Evolutionary conservation across 805 yeast genomes (phyloP), one percentile per base, ranked within the genome.

Genomic region (Pachysolen tannophilus): DNA sequence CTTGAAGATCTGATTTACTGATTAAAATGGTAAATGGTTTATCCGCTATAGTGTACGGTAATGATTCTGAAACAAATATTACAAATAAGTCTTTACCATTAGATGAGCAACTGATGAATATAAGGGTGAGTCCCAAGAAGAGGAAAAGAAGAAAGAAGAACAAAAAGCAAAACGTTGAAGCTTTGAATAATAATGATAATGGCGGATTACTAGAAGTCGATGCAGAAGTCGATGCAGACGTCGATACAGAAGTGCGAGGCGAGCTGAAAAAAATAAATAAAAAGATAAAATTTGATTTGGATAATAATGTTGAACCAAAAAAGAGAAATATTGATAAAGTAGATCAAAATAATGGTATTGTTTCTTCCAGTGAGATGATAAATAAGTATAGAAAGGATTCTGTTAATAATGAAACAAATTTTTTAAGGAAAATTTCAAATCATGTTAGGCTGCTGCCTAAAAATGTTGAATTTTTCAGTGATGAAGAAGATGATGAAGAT

Each of bases 401-500:
- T 20, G 20, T 26, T 26, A 31, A n/a, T 27, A 23, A 24, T 30
- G 27, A 29, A 35, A 31, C 25, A 30, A 34, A 27, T 16, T 26
- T 6, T 21, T 34, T 26, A 28, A 20, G 26, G 25, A 41, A 36
- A 26, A 35, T 31, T 17, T 43, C 43, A 39, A 47, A 49, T 15
- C 39, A 45, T 27, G 33, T 34, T 13, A 38, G 33, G 25, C 31
- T 28, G 25, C 33, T 28, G 23, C 40, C 50, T 8, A 60, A 57
- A 33, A 50, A 53, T 2, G 64, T 65, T n/a, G 52, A 56, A 17
- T 63, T 57, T 37, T 41, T 46, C 38, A 60, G 56, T 32, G 65
- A 58, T 18, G 61, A 58, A 25, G 66, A 61, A 15, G 58, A 54
- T 5, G 46, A 38, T 20, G 35, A 43, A 14, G 36, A 33, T 26